phyloP scores from a whole-genome alignment of 345 rosid genomes.

The Pugionium dolabratum region DNA sequence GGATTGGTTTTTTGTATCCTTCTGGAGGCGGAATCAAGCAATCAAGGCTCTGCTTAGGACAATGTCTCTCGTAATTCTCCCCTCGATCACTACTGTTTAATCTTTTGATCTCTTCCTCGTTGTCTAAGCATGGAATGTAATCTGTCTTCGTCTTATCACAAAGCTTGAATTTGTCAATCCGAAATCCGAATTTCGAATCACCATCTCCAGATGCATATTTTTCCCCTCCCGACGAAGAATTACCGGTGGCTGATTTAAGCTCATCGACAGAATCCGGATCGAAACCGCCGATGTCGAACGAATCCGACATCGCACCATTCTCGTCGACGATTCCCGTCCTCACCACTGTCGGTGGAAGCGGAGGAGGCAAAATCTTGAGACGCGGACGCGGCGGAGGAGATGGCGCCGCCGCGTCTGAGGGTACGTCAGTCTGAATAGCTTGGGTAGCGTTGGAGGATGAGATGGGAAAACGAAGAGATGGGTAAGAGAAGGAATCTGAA shows the following conservation, averaged over 20 bases:
- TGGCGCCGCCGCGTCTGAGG: conserved; percentile 16
- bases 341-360: conserved; percentile 45
- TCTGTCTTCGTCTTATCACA: conserved; percentile 49
- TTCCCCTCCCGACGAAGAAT: conserved; percentile 11
- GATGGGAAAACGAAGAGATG: conserved; percentile 28
- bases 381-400: conserved; percentile 31
- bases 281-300: conserved; percentile 50
- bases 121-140: conserved; percentile 57
- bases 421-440: not conserved
- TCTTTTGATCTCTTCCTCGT: conserved; percentile 44
- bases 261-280: conserved; percentile 43
- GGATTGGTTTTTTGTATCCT: conserved; percentile 51
- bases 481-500: conserved; percentile 38
- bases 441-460: conserved; percentile 27
- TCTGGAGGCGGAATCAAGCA: conserved; percentile 60
- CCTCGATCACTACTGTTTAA: conserved; percentile 33
- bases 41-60: conserved; percentile 47
- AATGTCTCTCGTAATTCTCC: conserved; percentile 57
- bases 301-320: conserved; percentile 55
- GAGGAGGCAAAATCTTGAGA: conserved; percentile 33
- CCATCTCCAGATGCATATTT: conserved; percentile 17
- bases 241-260: conserved; percentile 25
- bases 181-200: not conserved
- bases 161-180: conserved; percentile 32
- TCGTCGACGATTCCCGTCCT: conserved; percentile 63